Conservation (phyloP, 371 early-diverging fungal species). For the Funneliformis caledonium region DNA sequence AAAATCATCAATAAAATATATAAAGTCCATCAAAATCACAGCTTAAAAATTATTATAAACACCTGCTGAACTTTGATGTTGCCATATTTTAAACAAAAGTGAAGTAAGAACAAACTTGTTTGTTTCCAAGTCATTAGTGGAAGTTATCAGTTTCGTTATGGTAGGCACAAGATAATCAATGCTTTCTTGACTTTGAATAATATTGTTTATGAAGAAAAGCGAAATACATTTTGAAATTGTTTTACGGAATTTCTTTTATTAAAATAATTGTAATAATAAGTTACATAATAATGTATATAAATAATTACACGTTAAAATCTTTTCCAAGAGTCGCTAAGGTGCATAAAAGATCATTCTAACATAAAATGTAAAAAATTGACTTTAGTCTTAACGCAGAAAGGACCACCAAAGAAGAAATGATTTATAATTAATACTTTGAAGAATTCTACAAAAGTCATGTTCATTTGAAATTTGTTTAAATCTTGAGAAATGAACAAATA, state of each 20-base stretch:
- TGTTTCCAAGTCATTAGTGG: neutral
- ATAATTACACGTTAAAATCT: neutral
- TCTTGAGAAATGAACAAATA: too few species aligned
- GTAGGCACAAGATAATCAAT: neutral
- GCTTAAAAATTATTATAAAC: neutral
- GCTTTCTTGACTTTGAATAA: neutral
- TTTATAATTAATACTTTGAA: too few species aligned
- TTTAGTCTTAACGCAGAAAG: neutral
- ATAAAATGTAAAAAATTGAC: neutral
- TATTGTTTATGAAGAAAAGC: neutral
- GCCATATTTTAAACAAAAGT: slow-evolving; percentile 14
- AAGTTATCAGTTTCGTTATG: neutral
- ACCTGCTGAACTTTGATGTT: neutral
- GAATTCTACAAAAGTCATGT: too few species aligned
- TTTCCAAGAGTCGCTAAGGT: neutral
- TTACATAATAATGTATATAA: too few species aligned
- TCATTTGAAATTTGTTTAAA: too few species aligned
- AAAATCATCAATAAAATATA: neutral
- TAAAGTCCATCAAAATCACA: neutral
- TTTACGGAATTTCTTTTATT: too few species aligned
- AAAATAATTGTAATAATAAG: too few species aligned
- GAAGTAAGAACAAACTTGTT: slow-evolving; percentile 1
- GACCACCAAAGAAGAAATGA: too few species aligned
- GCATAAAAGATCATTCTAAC: neutral
- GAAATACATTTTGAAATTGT: neutral